These are phyloP conservation scores for Magnaporthiopsis rhizophila DNA, from an alignment of 2,329 filamentous ascomycete species.

Conservation along the genomic window DNA sequence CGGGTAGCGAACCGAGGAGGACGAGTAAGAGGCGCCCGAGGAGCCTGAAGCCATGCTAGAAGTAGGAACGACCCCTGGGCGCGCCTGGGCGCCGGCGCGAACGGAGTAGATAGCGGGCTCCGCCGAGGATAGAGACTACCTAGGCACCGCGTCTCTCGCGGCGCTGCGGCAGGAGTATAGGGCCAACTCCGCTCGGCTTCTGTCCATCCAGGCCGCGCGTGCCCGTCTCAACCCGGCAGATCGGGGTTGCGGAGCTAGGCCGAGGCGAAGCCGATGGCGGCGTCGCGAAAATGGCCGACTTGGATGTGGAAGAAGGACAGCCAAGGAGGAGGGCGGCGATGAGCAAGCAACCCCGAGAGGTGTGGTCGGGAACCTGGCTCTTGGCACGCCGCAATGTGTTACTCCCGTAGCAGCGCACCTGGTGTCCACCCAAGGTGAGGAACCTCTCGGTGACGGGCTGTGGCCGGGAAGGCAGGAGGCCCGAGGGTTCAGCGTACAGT, in stretches of 20 bases:
- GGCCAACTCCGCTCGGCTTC: neutral
- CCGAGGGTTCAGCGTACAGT: neutral
- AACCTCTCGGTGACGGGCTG: too few species aligned
- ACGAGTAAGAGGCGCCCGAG: conserved; percentile 39
- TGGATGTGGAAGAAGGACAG: neutral
- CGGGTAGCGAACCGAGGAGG: conserved; percentile 34
- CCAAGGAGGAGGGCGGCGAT: too few species aligned
- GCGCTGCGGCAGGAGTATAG: neutral
- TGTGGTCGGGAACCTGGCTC: too few species aligned
- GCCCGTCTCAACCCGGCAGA: too few species aligned
- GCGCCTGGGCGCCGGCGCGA: too few species aligned
- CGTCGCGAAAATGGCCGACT: neutral
- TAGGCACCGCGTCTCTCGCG: neutral
- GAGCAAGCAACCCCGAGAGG: too few species aligned
- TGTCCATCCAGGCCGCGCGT: neutral
- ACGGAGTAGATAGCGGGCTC: neutral
- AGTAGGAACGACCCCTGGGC: neutral
- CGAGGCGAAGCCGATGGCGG: neutral
- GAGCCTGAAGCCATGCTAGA: conserved; percentile 25
- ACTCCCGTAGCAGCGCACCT: too few species aligned
- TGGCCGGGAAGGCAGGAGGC: neutral
- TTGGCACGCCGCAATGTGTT: too few species aligned
- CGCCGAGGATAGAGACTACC: neutral
- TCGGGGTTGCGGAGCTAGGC: neutral
- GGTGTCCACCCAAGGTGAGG: too few species aligned